These are phyloP conservation scores for Sechiopsis laciniata DNA, from an alignment of 306 rosid species.

Conservation along the genomic window DNA sequence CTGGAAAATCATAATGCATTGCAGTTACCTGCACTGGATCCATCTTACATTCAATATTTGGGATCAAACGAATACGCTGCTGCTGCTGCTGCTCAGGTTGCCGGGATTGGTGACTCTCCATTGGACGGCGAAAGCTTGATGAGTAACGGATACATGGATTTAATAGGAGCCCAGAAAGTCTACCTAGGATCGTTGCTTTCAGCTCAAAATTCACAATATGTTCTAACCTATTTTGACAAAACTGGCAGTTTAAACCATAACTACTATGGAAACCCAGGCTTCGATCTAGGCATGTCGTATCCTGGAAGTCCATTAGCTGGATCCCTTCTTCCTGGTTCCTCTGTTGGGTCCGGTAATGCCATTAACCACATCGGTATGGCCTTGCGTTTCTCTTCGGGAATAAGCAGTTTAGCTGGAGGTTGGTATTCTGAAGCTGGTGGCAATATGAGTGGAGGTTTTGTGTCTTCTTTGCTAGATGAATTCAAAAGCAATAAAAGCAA, in stretches of 20 bases:
- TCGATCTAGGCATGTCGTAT: constrained; percentile 68
- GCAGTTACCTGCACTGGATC: constrained; percentile 73
- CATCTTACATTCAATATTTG: constrained; percentile 73
- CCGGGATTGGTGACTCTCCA: constrained; percentile 55
- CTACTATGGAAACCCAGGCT: constrained; percentile 69
- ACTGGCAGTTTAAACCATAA: constrained; percentile 57
- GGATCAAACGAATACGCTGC: constrained; percentile 65
- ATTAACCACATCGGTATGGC: constrained; percentile 62
- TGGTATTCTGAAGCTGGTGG: constrained; percentile 72
- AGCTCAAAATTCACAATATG: constrained; percentile 69
- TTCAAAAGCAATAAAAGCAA: constrained; percentile 79
- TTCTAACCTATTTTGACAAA: constrained; percentile 53
- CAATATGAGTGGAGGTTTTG: constrained; percentile 63
- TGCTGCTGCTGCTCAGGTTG: constrained; percentile 59
- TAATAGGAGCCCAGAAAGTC: constrained; percentile 69
- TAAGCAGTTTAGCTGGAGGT: constrained; percentile 67
- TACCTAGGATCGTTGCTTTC: constrained; percentile 60
- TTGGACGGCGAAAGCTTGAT: constrained; percentile 54
- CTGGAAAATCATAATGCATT: constrained; percentile 60
- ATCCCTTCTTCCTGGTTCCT: constrained; percentile 56
- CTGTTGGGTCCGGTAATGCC: constrained; percentile 83
- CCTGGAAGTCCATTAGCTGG: constrained; percentile 72
- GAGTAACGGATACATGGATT: constrained; percentile 42
- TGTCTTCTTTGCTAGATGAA: constrained; percentile 77
- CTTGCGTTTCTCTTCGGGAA: constrained; percentile 72